These are phyloP conservation scores for Volvox reticuliferus DNA, from an alignment of 139 green algal species.

Conservation along the genomic window DNA sequence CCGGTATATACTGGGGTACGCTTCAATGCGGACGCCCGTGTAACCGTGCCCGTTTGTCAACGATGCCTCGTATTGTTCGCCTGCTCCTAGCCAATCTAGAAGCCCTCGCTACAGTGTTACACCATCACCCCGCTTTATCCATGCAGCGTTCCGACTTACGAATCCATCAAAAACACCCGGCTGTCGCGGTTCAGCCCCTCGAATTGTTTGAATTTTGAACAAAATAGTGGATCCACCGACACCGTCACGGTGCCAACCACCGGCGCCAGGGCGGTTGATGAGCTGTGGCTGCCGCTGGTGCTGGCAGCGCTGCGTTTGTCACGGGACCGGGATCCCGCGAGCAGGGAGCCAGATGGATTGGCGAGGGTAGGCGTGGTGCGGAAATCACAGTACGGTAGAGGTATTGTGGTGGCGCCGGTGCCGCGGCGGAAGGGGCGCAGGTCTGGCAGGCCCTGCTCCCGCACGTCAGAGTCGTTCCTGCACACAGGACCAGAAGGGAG, in stretches of 20 bases:
- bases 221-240: constrained; percentile 30
- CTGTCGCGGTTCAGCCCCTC: constrained; percentile 1
- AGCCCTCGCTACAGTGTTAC: no score
- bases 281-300: not conserved
- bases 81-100: no score
- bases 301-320: no score
- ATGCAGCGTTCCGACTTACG: not conserved
- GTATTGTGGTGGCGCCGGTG: not conserved
- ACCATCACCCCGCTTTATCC: no score
- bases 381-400: constrained; percentile 26
- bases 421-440: constrained; percentile 41
- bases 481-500: not conserved
- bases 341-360: not conserved
- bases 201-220: not conserved
- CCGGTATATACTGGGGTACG: no score
- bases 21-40: no score
- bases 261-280: not conserved
- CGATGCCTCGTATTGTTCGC: no score
- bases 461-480: not conserved
- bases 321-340: not conserved
- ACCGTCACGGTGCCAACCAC: not conserved
- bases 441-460: constrained; percentile 26
- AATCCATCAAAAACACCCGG: constrained; percentile 18
- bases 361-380: constrained; percentile 17
- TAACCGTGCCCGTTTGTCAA: no score